These are phyloP conservation scores for Rutstroemia sp. DNA, from an alignment of 2,329 filamentous ascomycete genomes.

Conservation along the genomic window DNA sequence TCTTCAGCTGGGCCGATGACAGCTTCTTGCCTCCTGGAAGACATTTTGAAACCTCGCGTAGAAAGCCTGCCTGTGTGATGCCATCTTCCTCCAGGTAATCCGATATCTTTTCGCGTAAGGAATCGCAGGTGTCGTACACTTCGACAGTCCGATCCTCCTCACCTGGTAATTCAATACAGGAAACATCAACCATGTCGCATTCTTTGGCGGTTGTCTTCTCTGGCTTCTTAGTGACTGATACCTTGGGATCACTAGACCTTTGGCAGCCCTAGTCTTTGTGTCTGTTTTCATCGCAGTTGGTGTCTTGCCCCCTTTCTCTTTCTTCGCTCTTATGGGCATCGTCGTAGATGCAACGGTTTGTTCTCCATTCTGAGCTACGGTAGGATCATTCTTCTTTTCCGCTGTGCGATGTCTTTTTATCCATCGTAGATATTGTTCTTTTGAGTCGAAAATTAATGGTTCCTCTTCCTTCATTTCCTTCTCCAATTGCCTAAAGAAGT, in stretches of 20 bases:
- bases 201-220: not conserved
- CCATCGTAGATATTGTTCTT: no score
- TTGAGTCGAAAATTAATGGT: no score
- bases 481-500: not conserved
- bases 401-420: no score
- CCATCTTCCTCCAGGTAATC: conserved; percentile 38
- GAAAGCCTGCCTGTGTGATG: conserved; percentile 44
- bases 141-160: conserved; percentile 40
- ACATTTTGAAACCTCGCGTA: conserved; percentile 39
- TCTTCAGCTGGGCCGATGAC: conserved; percentile 37
- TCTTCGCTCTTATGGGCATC: no score
- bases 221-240: no score
- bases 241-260: no score
- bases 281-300: no score
- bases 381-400: no score
- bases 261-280: no score
- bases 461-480: not conserved
- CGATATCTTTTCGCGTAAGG: conserved; percentile 48
- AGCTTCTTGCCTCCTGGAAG: conserved; percentile 33
- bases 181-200: conserved; percentile 35
- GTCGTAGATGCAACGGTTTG: no score
- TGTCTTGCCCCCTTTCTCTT: no score
- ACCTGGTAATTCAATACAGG: conserved; percentile 31
- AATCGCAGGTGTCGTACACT: conserved; percentile 51
- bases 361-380: no score